These are phyloP conservation scores for Lyophyllum atratum DNA, from an alignment of 768 basidiomycete genomes.

Conservation along the genomic window DNA sequence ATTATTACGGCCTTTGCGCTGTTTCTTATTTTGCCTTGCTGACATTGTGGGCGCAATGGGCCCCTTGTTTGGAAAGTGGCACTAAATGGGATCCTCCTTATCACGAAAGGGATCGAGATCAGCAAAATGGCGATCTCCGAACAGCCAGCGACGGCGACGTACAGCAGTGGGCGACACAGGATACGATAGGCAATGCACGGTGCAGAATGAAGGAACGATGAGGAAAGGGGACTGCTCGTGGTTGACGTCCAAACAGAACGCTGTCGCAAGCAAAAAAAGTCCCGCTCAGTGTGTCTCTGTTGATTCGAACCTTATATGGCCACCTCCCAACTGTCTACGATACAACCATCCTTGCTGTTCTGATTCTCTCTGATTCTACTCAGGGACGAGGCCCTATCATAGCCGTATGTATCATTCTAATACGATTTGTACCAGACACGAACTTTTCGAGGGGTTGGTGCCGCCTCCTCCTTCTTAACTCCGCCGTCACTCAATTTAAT, in stretches of 20 bases:
- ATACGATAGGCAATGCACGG: background rate
- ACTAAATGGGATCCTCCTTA: conserved; percentile 9
- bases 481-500: no score
- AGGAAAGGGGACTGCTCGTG: conserved; percentile 1
- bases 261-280: conserved; percentile 14
- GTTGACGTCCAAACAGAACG: conserved; percentile 5
- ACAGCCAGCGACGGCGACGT: conserved; percentile 6
- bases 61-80: conserved; percentile 23
- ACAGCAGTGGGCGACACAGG: background rate
- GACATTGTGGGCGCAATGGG: conserved; percentile 41
- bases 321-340: background rate
- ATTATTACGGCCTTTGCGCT: conserved; percentile 55
- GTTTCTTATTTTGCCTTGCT: conserved; percentile 64
- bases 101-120: conserved; percentile 16
- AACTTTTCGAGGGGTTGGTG: no score
- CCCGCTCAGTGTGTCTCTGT: conserved; percentile 17
- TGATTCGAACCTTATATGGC: conserved; percentile 22
- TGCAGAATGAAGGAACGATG: conserved; percentile 1
- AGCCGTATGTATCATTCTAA: no score
- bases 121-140: conserved; percentile 21
- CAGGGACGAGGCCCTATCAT: background rate
- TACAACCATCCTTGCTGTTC: background rate
- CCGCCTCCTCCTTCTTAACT: no score
- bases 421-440: no score
- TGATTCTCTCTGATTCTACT: background rate